Base-by-base conservation (phyloP, 257 asterid genomes). In the Solanum habrochaites region DNA sequence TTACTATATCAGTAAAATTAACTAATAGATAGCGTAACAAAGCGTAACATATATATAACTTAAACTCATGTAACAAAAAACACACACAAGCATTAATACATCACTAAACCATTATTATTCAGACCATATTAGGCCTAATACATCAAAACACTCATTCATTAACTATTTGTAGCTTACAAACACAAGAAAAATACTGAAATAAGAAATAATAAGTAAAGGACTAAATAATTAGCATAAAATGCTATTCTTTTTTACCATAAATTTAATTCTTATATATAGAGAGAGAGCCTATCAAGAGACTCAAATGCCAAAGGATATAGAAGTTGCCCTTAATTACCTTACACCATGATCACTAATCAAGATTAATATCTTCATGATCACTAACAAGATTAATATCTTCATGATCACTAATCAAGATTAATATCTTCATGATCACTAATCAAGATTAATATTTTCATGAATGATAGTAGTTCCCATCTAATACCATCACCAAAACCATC, bases 251-350 rank as follows among this genome's bases (percentile, higher is more conserved):
- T 42, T 35, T 60, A 83, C 18, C 2, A 40, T 40, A 84, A 62
- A 62, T 29, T 62, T 14, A 49, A 73, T n/a, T 82, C 71, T 87
- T 29, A 56, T 56, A 56, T 32, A 32, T 32, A 32, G 0, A 32
- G 1, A 32, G 7, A 72, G 74, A 47, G 25, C 35, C 83, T 13
- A 83, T 56, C 87, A 85, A 83, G 81, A 75, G 85, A 86, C 70
- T 66, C 85, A 91, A 85, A 90, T 95, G 98, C 96, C 98, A 94
- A 95, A 95, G 98, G 95, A 94, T 91, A 20, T 43, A 87, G 92
- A 90, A 93, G 97, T 92, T 95, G 98, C 97, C 98, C 98, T 93
- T 84, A 66, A 66, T 43, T 84, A 67, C 82, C 60, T 45, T 52
- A 11, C 20, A 62, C 82, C n/a, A 11, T 58, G 58, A 83, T 31